Base-by-base conservation (phyloP, 257 asterid genomes). In the Plantago elongata region DNA sequence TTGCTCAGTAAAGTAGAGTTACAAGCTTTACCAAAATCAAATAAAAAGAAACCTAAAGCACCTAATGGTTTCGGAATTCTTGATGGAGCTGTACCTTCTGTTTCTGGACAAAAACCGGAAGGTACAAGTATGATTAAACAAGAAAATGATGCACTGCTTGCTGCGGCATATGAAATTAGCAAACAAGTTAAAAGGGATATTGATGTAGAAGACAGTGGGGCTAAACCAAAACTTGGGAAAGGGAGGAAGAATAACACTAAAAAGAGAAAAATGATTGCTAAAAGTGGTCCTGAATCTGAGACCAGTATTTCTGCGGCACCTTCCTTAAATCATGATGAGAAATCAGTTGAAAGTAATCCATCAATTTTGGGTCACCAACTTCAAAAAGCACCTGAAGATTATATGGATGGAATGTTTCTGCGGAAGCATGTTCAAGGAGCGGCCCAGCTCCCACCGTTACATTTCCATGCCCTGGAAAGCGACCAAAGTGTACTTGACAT, bases 11-110 rank as follows among this genome's bases (percentile, higher is more conserved):
- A 92, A 81, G 94, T 92, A 65, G 89, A 92, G 82, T 75, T 92
- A 79, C 89, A 84, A 61, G 82, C 96, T 63, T 77, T 92, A 72
- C 97, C 97, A 71, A 92, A 92, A 72, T 65, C 22, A 61, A 75
- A 58, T 62, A 84, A 84, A 74, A 89, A 89, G 96, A 92, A 92
- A 70, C 72, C 83, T 29, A 89, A 89, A 76, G 79, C 79, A 63
- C 78, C 87, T 54, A 92, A 89, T 78, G 99, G 99, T 62, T 80
- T 89, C 67, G 99, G 99, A 63, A 75, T 92, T 69, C 96, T 89
- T 54, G 81, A 87, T 71, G 99, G 99, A 63, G 81, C 78, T 43
- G 64, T 73, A 65, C 88, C 89, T 17, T 54, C 86, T 16, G 69
- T 65, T 69, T 81, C 94, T 73, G 95, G 85, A 60, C 82, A 79